Percentiles rank a stretch among this genome's conserved stretches.
These are phyloP conservation scores for Ustilago bromivora DNA, from an alignment of 1,284 basidiomycete species.

Conservation along the genomic window DNA sequence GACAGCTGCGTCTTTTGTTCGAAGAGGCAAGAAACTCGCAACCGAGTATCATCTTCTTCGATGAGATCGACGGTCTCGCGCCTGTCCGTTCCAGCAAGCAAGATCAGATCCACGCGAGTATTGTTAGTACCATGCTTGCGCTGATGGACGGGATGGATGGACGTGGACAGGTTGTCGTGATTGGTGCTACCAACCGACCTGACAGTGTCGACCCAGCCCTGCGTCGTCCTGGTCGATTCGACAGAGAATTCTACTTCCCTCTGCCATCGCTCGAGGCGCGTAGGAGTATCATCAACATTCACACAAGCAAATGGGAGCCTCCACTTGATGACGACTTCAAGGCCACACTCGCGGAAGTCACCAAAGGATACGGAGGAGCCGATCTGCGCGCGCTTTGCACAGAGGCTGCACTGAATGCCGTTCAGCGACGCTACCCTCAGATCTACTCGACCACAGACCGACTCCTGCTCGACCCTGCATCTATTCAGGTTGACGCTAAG, in stretches of 20 bases:
- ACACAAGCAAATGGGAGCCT: conserved; percentile 90
- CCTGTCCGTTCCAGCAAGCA: conserved; percentile 98
- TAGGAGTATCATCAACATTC: conserved; percentile 88
- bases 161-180: conserved; percentile 92
- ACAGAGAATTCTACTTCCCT: conserved; percentile 98
- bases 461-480: conserved; percentile 84
- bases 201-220: conserved; percentile 97
- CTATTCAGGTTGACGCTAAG: conserved; percentile 85
- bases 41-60: conserved; percentile 95
- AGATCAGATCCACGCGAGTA: conserved; percentile 98
- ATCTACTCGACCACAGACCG: conserved; percentile 94
- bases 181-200: conserved; percentile 96
- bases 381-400: conserved; percentile 82
- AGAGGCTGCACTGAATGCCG: conserved; percentile 94
- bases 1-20: conserved; percentile 93
- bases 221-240: conserved; percentile 93
- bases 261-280: conserved; percentile 86
- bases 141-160: conserved; percentile 99
- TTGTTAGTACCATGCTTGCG: conserved; percentile 94
- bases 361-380: conserved; percentile 98
- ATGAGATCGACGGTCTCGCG: conserved; percentile 98
- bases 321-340: conserved; percentile 78
- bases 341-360: conserved; percentile 83
- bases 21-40: conserved; percentile 94
- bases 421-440: conserved; percentile 95